phyloP scores from a whole-genome alignment of 306 rosid genomes.

The Geum urbanum region DNA sequence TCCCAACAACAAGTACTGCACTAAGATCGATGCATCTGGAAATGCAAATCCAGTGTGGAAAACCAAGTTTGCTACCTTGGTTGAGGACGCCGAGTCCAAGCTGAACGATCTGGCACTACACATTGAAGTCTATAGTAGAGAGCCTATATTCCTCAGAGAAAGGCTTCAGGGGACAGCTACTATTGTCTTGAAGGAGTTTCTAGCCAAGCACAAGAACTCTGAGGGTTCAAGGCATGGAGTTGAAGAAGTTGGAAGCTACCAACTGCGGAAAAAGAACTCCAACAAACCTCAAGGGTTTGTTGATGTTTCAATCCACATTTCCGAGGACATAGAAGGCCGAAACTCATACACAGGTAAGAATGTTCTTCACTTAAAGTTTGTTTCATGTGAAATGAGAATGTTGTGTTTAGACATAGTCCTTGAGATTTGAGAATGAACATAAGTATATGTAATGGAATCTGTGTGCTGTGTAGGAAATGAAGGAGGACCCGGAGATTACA shows the following conservation, averaged over 20 bases:
- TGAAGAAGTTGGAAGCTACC: constrained; percentile 69
- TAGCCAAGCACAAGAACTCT: constrained; percentile 47
- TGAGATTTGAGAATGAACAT: not conserved
- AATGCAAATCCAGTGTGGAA: constrained; percentile 76
- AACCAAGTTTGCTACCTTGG: constrained; percentile 57
- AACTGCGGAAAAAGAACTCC: constrained; percentile 52
- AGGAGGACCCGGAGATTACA: constrained; percentile 34
- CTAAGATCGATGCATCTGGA: constrained; percentile 69
- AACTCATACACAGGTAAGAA: constrained; percentile 41
- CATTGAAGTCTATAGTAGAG: constrained; percentile 67
- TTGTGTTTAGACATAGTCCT: not conserved
- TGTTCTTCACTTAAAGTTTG: not conserved
- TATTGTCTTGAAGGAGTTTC: constrained; percentile 53
- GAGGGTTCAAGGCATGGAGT: constrained; percentile 38
- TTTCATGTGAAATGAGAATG: not conserved
- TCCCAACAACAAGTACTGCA: constrained; percentile 69
- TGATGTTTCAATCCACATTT: constrained; percentile 55
- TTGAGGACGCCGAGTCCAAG: constrained; percentile 44
- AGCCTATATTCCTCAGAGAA: constrained; percentile 65
- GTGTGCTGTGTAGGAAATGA: constrained; percentile 35
- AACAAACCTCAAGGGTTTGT: constrained; percentile 64
- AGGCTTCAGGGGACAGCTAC: constrained; percentile 67
- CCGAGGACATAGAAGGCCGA: constrained; percentile 48
- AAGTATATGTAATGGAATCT: not conserved
- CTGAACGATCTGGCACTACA: constrained; percentile 50